Evolutionary conservation across 1,139 yeast genomes (phyloP).

Genomic region (Taphrina deformans): DNA sequence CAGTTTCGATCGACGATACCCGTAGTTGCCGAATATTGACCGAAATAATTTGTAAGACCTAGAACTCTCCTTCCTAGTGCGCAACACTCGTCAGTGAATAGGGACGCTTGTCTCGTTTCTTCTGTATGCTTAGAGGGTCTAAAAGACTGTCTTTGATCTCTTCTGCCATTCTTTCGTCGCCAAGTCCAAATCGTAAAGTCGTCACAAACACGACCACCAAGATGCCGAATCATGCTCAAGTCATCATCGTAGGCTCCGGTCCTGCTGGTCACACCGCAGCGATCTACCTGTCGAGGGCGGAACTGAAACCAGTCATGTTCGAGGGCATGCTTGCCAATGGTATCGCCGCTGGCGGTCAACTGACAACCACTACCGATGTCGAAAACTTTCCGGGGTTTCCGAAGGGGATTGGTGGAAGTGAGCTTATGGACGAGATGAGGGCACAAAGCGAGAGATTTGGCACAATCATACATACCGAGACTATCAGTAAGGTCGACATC

Average conservation of each 20-base stretch:
- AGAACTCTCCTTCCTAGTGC: not conserved
- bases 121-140: slow-evolving; percentile 12
- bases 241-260: slow-evolving; percentile 57
- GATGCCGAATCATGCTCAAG: slow-evolving; percentile 33
- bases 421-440: slow-evolving; percentile 91
- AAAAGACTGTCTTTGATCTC: slow-evolving; percentile 15
- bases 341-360: slow-evolving; percentile 97
- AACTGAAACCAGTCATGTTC: slow-evolving; percentile 85
- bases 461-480: slow-evolving; percentile 89
- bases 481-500: slow-evolving; percentile 86
- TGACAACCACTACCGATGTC: slow-evolving; percentile 92
- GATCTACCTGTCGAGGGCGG: slow-evolving; percentile 93
- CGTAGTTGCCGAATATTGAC: not conserved
- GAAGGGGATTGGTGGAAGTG: slow-evolving; percentile 82
- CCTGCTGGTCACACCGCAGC: slow-evolving; percentile 99
- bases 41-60: not conserved
- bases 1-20: not conserved
- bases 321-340: slow-evolving; percentile 98
- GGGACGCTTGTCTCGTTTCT: not conserved
- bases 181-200: not conserved
- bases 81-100: not conserved
- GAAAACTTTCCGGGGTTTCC: slow-evolving; percentile 99
- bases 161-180: slow-evolving; percentile 15
- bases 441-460: slow-evolving; percentile 84
- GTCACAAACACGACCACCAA: not conserved